Percentiles rank a stretch among this genome's conserved stretches.
These are phyloP conservation scores for Metschnikowia orientalis DNA, from an alignment of 805 yeast genomes.

Conservation along the genomic window DNA sequence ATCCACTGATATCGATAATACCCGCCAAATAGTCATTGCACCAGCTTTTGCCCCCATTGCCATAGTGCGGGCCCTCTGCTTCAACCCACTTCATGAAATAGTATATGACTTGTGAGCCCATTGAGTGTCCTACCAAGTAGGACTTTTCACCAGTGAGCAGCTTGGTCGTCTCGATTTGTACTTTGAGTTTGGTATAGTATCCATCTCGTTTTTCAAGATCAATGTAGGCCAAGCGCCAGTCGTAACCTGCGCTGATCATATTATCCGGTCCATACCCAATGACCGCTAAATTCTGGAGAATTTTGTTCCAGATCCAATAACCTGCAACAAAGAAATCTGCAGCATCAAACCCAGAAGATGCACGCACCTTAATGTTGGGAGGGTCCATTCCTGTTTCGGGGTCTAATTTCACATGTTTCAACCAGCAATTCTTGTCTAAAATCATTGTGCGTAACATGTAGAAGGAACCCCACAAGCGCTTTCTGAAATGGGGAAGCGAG, in stretches of 20 bases:
- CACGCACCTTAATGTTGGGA: conserved; percentile 69
- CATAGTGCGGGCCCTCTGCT: conserved; percentile 72
- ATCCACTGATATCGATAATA: conserved; percentile 82
- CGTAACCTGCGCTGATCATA: conserved; percentile 90
- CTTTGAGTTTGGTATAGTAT: conserved; percentile 74
- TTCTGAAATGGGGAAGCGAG: conserved; percentile 77
- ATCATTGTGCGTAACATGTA: conserved; percentile 92
- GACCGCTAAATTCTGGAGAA: conserved; percentile 89
- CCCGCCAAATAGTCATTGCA: conserved; percentile 80
- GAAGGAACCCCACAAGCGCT: conserved; percentile 94
- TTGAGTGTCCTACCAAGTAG: conserved; percentile 85
- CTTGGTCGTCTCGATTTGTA: conserved; percentile 61
- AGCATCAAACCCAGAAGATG: conserved; percentile 95
- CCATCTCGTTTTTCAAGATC: conserved; percentile 86
- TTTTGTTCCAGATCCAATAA: conserved; percentile 98
- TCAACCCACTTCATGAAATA: conserved; percentile 97
- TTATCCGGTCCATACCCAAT: conserved; percentile 90
- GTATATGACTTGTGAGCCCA: conserved; percentile 89
- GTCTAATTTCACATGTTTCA: conserved; percentile 84
- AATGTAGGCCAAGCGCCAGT: conserved; percentile 89
- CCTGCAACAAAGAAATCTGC: conserved; percentile 97
- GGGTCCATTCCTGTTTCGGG: conserved; percentile 93
- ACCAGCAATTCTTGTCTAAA: conserved; percentile 89
- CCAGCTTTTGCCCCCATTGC: conserved; percentile 91
- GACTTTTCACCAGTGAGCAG: conserved; percentile 57